A percentile compares a stretch with the other conserved stretches of the same genome.
phyloP scores from a whole-genome alignment of 805 yeast genomes.

The Yarrowia alimentaria region DNA sequence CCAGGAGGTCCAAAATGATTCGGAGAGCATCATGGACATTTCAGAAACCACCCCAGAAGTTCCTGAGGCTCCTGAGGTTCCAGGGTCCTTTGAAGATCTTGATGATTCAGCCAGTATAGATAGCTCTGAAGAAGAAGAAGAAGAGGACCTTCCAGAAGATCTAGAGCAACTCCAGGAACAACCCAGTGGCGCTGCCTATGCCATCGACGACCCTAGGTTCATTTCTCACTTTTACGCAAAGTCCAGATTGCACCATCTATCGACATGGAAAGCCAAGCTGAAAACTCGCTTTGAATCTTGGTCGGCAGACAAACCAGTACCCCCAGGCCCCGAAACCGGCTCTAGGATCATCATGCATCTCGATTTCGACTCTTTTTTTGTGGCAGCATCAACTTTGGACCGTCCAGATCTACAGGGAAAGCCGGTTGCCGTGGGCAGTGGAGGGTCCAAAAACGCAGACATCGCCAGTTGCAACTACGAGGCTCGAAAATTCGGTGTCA shows the following conservation, averaged over 20 bases:
- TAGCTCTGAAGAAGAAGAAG: too few species aligned
- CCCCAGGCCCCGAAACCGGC: constrained; percentile 13
- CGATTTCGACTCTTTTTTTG: constrained; percentile 94
- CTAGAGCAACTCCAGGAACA: too few species aligned
- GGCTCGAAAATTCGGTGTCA: constrained; percentile 75
- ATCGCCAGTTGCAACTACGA: constrained; percentile 89
- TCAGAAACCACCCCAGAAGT: too few species aligned
- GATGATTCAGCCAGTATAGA: too few species aligned
- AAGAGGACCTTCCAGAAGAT: too few species aligned
- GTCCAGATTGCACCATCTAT: constrained; percentile 84
- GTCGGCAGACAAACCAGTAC: constrained; percentile 40
- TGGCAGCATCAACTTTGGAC: constrained; percentile 69
- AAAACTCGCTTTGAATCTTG: constrained; percentile 56
- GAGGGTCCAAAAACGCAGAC: constrained; percentile 54
- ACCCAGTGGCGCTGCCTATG: too few species aligned
- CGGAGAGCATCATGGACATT: too few species aligned
- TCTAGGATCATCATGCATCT: constrained; percentile 60
- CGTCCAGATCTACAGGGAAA: constrained; percentile 56
- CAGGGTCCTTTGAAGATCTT: too few species aligned
- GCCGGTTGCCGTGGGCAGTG: constrained; percentile 57
- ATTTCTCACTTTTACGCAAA: constrained; percentile 67
- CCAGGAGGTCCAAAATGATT: too few species aligned
- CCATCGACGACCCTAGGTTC: constrained; percentile 61
- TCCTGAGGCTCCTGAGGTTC: too few species aligned
- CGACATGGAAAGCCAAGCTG: constrained; percentile 80